phyloP scores from a whole-genome alignment of 306 rosid genomes.

The Sicyos edulis region DNA sequence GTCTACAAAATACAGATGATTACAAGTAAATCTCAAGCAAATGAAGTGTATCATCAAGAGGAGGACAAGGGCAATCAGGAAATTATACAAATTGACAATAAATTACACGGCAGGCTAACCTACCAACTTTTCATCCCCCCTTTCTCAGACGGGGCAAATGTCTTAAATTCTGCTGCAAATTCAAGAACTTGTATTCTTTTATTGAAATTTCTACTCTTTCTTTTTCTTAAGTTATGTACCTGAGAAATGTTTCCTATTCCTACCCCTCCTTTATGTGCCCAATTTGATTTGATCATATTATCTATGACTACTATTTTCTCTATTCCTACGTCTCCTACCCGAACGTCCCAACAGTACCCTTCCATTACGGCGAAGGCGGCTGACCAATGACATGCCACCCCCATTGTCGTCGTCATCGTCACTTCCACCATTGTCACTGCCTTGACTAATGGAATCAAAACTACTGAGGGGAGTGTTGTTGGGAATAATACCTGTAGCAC shows the following conservation, averaged over 20 bases:
- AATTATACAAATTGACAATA: conserved; percentile 23
- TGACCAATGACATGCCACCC: conserved; percentile 58
- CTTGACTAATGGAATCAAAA: conserved; percentile 50
- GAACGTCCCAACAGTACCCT: conserved; percentile 64
- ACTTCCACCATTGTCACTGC: conserved; percentile 27
- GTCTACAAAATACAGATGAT: conserved; percentile 14
- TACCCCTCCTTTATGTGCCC: conserved; percentile 37
- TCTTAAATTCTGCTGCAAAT: no score
- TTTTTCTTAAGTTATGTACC: conserved; percentile 35
- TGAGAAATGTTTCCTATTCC: conserved; percentile 42
- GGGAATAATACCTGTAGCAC: conserved; percentile 23
- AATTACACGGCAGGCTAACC: conserved; percentile 19
- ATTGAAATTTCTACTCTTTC: not conserved
- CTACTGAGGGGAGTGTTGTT: conserved; percentile 35
- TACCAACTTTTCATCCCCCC: conserved; percentile 8
- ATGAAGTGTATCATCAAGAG: not conserved
- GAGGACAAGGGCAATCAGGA: not conserved
- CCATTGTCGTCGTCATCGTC: conserved; percentile 27
- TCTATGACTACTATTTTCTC: conserved; percentile 34
- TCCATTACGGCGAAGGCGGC: conserved; percentile 67
- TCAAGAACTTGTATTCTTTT: conserved; percentile 6
- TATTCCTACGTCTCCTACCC: conserved; percentile 69
- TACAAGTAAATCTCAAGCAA: conserved; percentile 17
- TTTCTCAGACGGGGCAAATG: not conserved
- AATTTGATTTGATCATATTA: conserved; percentile 26